These are phyloP conservation scores for Ceratobasidium sp. DNA, from an alignment of 1,284 basidiomycete genomes.

Conservation along the genomic window DNA sequence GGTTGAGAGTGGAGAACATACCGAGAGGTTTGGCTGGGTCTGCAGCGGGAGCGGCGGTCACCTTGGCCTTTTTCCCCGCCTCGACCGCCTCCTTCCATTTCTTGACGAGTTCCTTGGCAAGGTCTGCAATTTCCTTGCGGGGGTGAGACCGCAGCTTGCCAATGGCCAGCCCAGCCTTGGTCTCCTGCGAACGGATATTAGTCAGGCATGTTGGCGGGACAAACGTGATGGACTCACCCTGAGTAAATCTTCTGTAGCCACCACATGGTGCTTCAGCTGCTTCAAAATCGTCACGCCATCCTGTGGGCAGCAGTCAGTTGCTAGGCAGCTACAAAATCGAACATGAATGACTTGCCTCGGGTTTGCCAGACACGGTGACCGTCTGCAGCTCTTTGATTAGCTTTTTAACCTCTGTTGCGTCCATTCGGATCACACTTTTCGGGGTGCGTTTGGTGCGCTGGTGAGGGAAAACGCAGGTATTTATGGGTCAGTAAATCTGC, in stretches of 20 bases:
- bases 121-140: conserved; percentile 77
- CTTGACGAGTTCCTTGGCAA: conserved; percentile 93
- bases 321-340: conserved; percentile 55
- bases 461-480: conserved; percentile 3
- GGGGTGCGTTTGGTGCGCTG: conserved; percentile 1
- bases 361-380: conserved; percentile 59
- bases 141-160: conserved; percentile 87
- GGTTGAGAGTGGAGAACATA: conserved; percentile 27
- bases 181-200: conserved; percentile 67
- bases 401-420: conserved; percentile 73
- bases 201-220: not conserved
- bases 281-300: conserved; percentile 77
- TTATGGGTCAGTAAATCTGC: conserved; percentile 29
- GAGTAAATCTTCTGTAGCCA: conserved; percentile 87
- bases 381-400: conserved; percentile 80
- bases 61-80: conserved; percentile 68
- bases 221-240: conserved; percentile 72
- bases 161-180: conserved; percentile 91
- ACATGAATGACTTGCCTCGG: conserved; percentile 66
- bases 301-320: conserved; percentile 59
- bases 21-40: conserved; percentile 19
- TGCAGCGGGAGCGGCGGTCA: conserved; percentile 49
- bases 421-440: conserved; percentile 34
- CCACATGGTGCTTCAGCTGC: conserved; percentile 79
- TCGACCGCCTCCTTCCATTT: conserved; percentile 91